phyloP scores from a whole-genome alignment of 73 alveolate genomes.

The Symbiodinium pilosum region DNA sequence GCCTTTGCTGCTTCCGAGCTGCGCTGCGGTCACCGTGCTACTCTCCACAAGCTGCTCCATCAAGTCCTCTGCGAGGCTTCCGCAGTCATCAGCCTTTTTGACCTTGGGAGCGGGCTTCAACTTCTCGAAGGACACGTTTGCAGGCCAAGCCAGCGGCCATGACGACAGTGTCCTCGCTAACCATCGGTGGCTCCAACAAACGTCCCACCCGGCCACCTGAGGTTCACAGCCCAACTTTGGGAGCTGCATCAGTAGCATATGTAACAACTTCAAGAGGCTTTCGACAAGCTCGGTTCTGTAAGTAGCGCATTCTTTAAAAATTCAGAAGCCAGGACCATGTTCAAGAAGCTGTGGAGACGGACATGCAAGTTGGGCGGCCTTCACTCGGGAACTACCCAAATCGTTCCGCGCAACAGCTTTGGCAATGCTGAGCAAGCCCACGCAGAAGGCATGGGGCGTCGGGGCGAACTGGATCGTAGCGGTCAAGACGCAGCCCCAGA shows the following conservation, averaged over 20 bases:
- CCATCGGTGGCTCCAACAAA: conserved; percentile 35
- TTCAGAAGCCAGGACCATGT: no score
- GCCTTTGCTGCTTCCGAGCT: not conserved
- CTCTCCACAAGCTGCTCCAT: conserved; percentile 40
- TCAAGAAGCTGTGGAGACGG: no score
- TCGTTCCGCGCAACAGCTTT: no score
- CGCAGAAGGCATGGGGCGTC: conserved; percentile 61
- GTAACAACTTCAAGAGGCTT: no score
- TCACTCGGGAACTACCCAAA: no score
- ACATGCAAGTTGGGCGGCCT: no score
- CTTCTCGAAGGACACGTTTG: not conserved
- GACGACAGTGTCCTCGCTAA: conserved; percentile 40
- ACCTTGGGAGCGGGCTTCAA: conserved; percentile 1
- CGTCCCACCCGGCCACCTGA: conserved; percentile 69
- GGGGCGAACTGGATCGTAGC: not conserved
- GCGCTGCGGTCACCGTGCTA: not conserved
- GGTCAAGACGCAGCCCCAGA: conserved; percentile 69
- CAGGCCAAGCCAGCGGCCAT: not conserved
- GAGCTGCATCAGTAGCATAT: no score
- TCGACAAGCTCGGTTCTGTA: no score
- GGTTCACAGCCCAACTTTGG: no score
- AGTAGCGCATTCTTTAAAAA: no score
- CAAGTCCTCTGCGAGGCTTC: conserved; percentile 36
- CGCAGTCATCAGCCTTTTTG: not conserved
- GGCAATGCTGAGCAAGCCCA: not conserved